phyloP scores from a whole-genome alignment of 2,329 filamentous ascomycete species.

The Epichloe brachyelytri region DNA sequence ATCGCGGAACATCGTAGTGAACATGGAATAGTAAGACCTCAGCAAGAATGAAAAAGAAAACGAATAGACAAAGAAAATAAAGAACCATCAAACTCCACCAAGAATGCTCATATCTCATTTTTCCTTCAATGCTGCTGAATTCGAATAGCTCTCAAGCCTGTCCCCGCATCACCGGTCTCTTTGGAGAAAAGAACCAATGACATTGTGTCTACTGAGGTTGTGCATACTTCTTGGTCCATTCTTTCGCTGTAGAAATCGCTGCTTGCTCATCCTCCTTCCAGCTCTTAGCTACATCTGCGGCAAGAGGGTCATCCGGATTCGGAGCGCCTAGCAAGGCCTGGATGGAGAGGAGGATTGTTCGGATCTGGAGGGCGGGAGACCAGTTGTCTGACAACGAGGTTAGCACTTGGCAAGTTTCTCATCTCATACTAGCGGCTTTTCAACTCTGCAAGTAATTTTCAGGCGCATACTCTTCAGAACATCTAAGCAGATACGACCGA shows the following conservation, averaged over 20 bases:
- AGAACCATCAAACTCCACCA: constrained; percentile 12
- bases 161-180: neutral
- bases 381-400: constrained; percentile 62
- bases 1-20: neutral
- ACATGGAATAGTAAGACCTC: neutral
- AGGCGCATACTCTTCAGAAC: constrained; percentile 74
- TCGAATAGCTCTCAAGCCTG: neutral
- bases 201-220: constrained; percentile 25
- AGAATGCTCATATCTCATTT: constrained; percentile 10
- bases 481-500: constrained; percentile 92
- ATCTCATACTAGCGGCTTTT: neutral
- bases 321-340: constrained; percentile 91
- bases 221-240: constrained; percentile 84
- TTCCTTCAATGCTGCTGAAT: constrained; percentile 5
- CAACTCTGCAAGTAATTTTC: neutral
- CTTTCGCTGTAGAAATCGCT: constrained; percentile 80
- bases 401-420: neutral
- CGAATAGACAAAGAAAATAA: neutral
- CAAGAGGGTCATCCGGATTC: constrained; percentile 96
- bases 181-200: neutral
- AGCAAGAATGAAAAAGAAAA: neutral
- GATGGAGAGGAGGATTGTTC: constrained; percentile 96
- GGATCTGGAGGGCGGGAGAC: constrained; percentile 95
- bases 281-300: constrained; percentile 90
- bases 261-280: constrained; percentile 96